These are phyloP conservation scores for Phytophthora fragariae DNA, from an alignment of 352 stramenopile species.

Conservation along the genomic window DNA sequence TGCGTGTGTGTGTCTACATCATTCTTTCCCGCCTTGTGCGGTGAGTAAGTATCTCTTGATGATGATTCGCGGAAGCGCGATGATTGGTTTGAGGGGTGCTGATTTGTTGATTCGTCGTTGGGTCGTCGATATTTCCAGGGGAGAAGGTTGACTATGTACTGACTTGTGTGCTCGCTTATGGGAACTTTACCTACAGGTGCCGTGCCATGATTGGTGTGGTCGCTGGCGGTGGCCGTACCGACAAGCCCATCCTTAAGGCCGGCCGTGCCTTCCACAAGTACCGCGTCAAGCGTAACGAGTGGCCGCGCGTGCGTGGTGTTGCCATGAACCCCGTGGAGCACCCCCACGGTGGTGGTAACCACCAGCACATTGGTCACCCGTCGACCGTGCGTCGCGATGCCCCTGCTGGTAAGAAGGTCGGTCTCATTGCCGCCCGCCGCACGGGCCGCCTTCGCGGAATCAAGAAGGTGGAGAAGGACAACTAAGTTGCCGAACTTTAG, in stretches of 20 bases:
- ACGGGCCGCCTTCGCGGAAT: constrained; percentile 98
- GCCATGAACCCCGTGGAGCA: constrained; percentile 99
- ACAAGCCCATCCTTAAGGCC: constrained; percentile 99
- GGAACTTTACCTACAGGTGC: constrained; percentile 72
- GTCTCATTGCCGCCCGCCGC: constrained; percentile 97
- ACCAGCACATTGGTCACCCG: constrained; percentile 99
- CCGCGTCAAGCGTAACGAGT: constrained; percentile 99
- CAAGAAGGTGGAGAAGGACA: constrained; percentile 96
- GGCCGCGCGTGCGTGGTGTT: constrained; percentile 98
- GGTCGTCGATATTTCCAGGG: constrained; percentile 10
- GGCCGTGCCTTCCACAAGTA: constrained; percentile 99
- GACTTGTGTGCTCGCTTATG: constrained; percentile 40
- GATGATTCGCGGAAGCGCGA: constrained; percentile 12
- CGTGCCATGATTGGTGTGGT: constrained; percentile 98
- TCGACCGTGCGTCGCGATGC: constrained; percentile 96
- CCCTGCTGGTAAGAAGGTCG: constrained; percentile 98
- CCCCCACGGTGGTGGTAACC: constrained; percentile 99
- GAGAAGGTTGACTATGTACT: constrained; percentile 29
- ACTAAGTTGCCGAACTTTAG: constrained; percentile 57
- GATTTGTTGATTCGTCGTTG: not conserved
- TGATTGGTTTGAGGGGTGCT: constrained; percentile 21
- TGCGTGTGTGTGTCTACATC: constrained; percentile 49
- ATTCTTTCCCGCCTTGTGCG: constrained; percentile 73
- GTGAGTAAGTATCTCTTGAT: constrained; percentile 85
- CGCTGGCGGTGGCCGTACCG: constrained; percentile 97